Percentiles rank a stretch among this genome's conserved stretches.
Conservation (phyloP, 345 rosid genomes). For the Noccaea bulbosa region DNA sequence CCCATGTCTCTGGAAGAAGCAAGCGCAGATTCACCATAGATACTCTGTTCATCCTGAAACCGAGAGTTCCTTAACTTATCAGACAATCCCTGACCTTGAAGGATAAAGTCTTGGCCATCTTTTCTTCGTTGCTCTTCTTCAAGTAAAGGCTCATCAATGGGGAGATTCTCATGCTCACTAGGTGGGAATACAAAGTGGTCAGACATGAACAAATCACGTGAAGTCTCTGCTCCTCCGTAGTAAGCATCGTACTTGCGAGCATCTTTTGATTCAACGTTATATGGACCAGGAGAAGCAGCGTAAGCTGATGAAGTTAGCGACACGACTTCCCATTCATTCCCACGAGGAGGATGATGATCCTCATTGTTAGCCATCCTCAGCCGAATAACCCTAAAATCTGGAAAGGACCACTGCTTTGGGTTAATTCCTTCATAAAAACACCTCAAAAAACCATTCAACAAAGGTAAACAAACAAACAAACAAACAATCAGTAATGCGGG, state of each 20-base stretch:
- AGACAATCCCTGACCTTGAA: constrained; percentile 54
- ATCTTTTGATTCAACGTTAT: constrained; percentile 50
- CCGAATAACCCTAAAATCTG: not conserved
- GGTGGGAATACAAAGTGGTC: constrained; percentile 82
- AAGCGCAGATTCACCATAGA: too few species aligned
- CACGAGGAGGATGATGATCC: constrained; percentile 53
- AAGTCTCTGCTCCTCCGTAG: constrained; percentile 59
- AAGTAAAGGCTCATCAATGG: constrained; percentile 48
- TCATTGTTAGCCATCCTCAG: constrained; percentile 62
- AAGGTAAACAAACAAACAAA: too few species aligned
- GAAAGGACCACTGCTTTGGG: constrained; percentile 2
- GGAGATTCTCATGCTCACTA: constrained; percentile 66
- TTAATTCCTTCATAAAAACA: too few species aligned
- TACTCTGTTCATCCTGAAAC: constrained; percentile 52
- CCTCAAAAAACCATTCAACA: not conserved
- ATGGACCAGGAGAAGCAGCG: constrained; percentile 87
- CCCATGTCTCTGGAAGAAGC: too few species aligned
- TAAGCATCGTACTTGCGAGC: constrained; percentile 43
- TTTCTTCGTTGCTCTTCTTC: constrained; percentile 51
- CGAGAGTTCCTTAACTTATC: constrained; percentile 53
- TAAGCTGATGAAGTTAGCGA: constrained; percentile 92
- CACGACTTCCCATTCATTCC: constrained; percentile 96
- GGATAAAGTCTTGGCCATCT: constrained; percentile 53
- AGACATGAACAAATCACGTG: constrained; percentile 73
- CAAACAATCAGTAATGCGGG: not conserved